These are phyloP conservation scores for Stentor roeselii DNA, from an alignment of 73 alveolate genomes.

Conservation along the genomic window DNA sequence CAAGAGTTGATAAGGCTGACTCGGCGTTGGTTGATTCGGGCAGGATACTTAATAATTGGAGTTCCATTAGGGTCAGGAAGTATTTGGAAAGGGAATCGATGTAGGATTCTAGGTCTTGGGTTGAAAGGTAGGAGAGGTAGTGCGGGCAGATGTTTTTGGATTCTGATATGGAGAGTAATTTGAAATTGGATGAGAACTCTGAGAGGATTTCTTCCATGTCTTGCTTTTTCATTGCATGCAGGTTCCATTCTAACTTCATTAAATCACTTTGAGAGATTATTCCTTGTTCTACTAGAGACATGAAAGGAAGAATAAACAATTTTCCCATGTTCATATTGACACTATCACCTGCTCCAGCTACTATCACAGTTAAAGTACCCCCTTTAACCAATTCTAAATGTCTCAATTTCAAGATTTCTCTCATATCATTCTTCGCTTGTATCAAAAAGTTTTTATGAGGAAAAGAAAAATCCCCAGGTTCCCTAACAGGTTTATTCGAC, in stretches of 20 bases:
- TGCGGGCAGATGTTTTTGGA: neutral
- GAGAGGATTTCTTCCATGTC: neutral
- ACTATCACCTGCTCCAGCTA: neutral
- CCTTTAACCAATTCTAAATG: neutral
- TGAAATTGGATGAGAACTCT: neutral
- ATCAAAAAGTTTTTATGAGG: neutral
- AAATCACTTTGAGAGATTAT: neutral
- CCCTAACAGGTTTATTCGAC: neutral
- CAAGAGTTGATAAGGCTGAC: too few species aligned
- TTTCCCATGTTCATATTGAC: neutral
- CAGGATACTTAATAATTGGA: neutral
- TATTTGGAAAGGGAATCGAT: neutral
- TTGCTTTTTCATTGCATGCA: neutral
- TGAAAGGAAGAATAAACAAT: neutral
- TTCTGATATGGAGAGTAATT: too few species aligned
- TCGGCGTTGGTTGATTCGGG: too few species aligned
- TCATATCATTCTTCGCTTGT: neutral
- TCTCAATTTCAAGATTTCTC: neutral
- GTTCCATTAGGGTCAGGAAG: neutral
- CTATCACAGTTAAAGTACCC: neutral
- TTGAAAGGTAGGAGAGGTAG: neutral
- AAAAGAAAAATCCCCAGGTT: neutral
- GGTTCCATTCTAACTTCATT: neutral
- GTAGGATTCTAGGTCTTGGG: neutral
- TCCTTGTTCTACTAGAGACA: neutral